phyloP scores from a whole-genome alignment of 371 early-diverging fungal species.

The Zychaea mexicana region DNA sequence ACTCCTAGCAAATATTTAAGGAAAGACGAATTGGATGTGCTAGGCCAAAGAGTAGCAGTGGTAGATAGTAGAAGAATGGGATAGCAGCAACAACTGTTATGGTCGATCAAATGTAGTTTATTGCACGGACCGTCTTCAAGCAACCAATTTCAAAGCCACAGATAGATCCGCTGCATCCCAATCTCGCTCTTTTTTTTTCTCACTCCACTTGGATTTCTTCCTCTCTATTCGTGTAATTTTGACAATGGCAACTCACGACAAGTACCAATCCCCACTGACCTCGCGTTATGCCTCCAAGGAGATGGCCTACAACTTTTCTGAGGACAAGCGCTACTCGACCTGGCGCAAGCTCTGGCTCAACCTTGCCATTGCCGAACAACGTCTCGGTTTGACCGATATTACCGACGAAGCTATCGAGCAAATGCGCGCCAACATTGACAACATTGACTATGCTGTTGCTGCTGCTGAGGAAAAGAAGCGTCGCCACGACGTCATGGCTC shows the following conservation, averaged over 20 bases:
- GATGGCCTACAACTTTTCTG: conserved; percentile 96
- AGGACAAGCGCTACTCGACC: conserved; percentile 91
- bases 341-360: conserved; percentile 96
- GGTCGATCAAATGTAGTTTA: too few species aligned
- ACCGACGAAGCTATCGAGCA: conserved; percentile 86
- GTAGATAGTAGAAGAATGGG: too few species aligned
- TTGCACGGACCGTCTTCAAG: too few species aligned
- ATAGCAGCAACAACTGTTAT: too few species aligned
- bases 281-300: conserved; percentile 97
- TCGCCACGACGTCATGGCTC: conserved; percentile 98
- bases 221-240: not conserved
- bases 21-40: too few species aligned
- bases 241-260: conserved; percentile 60
- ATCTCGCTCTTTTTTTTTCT: not conserved
- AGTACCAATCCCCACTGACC: conserved; percentile 92
- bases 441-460: conserved; percentile 91
- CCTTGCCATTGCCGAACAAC: conserved; percentile 92
- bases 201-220: not conserved
- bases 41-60: too few species aligned
- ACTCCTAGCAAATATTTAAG: too few species aligned
- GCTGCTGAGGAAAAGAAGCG: conserved; percentile 92
- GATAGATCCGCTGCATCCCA: not conserved
- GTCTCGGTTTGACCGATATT: conserved; percentile 47
- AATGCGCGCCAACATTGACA: conserved; percentile 86
- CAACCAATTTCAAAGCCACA: too few species aligned